Evolutionary conservation across 257 asterid species (phyloP), one percentile per base, ranked within the genome.

Genomic region (Marsdenia floribunda): DNA sequence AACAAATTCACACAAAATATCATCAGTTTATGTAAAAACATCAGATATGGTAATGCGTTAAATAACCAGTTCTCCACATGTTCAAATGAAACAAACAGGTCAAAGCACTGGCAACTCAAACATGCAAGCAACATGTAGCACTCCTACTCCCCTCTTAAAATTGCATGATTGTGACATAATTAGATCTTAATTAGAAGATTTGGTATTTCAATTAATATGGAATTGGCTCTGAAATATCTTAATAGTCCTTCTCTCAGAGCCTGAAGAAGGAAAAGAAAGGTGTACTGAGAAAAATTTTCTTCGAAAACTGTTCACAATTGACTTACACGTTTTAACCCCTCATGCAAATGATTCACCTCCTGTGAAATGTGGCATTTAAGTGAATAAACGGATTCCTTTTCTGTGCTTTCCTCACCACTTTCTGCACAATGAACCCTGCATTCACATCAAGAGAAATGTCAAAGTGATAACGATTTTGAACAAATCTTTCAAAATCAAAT

Each of bases 301-400:
- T 49, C 19, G 50, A 57, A 54, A 37, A 14, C 26, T 29, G 35
- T 66, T n/a, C 2, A 66, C 0, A 65, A 77, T 58, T 77, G 72
- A 86, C 98, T 93, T 87, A 95, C 99, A 57, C 74, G 91, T 86
- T 79, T 89, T 76, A 95, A 83, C 68, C 99, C 99, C 89, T 95
- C 99, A 38, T 92, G 99, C 76, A 95, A 90, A 87, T 92, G 97
- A 78, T 95, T 95, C 90, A 95, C 99, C 82, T 95, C 99, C 24
- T 95, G 99, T 0, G 98, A 95, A 76, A 95, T 95, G 86, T 93
- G 98, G 85, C 99, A 95, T 83, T 95, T 95, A 37, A 95, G 96
- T 71, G 98, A 86, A 87, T 91, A 91, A 57, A 95, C 98, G 1
- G 96, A 85, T 84, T 95, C 99, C 9, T 83, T 81, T 77, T 95